These are phyloP conservation scores for Arthrobotrys sphaeroides DNA, from an alignment of 2,329 filamentous ascomycete genomes.

Conservation along the genomic window DNA sequence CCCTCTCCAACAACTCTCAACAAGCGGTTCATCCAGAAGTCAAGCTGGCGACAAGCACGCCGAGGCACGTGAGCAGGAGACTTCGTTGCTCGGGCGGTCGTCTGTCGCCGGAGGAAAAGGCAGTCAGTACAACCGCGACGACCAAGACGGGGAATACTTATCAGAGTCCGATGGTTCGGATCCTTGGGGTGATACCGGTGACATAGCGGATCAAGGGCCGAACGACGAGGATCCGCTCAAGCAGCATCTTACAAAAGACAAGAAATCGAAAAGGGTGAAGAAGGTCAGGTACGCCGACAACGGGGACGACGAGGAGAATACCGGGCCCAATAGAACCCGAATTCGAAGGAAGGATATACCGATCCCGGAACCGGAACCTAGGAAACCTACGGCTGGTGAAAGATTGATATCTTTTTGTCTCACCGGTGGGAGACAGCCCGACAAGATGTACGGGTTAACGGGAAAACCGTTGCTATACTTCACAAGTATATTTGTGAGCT, in stretches of 20 bases:
- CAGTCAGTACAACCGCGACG: slow-evolving; percentile 50
- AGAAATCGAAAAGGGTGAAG: slow-evolving; percentile 9
- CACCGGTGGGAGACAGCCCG: slow-evolving; percentile 75
- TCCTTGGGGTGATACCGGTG: slow-evolving; percentile 93
- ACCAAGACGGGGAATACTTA: slow-evolving; percentile 63
- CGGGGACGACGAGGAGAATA: background rate
- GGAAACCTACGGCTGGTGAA: slow-evolving; percentile 10
- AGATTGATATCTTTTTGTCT: slow-evolving; percentile 79
- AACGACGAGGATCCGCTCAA: slow-evolving; percentile 83
- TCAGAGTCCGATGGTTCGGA: slow-evolving; percentile 71
- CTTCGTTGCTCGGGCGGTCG: slow-evolving; percentile 62
- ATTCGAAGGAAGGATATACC: slow-evolving; percentile 43
- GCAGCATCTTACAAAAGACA: slow-evolving; percentile 68
- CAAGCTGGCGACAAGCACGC: slow-evolving; percentile 60
- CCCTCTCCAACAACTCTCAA: slow-evolving; percentile 57
- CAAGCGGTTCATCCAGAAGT: slow-evolving; percentile 61
- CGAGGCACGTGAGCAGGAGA: slow-evolving; percentile 65
- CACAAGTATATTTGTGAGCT: slow-evolving; percentile 87
- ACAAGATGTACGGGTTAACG: slow-evolving; percentile 87
- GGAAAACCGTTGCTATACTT: slow-evolving; percentile 98
- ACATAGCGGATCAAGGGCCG: slow-evolving; percentile 89
- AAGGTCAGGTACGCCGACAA: slow-evolving; percentile 38
- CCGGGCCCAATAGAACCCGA: background rate
- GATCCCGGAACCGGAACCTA: slow-evolving; percentile 23
- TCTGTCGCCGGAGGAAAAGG: slow-evolving; percentile 34